A percentile compares a stretch with the other conserved stretches of the same genome.
Evolutionary conservation across 2,329 filamentous ascomycete genomes (phyloP).

Genomic region (Fusarium hainanense): DNA sequence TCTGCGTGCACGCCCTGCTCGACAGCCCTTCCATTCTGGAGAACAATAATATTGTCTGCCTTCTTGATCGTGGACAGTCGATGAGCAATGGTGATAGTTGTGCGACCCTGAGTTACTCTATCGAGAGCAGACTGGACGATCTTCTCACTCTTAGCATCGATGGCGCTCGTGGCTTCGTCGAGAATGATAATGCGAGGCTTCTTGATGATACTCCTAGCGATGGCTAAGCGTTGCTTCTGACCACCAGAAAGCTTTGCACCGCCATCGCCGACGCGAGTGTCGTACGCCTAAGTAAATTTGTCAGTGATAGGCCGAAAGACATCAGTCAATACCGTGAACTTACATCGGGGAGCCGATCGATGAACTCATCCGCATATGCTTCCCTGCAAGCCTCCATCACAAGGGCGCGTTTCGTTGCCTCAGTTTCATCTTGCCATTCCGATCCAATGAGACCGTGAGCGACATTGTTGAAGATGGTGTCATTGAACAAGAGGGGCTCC

Average conservation of each 20-base stretch:
- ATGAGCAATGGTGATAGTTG: conserved; percentile 75
- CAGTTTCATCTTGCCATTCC: conserved; percentile 51
- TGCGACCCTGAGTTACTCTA: conserved; percentile 56
- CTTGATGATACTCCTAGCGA: conserved; percentile 65
- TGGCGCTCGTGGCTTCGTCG: conserved; percentile 73
- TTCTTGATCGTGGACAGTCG: conserved; percentile 68
- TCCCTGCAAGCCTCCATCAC: conserved; percentile 62
- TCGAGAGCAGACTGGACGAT: conserved; percentile 59
- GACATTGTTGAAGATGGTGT: conserved; percentile 60
- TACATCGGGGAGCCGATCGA: conserved; percentile 59
- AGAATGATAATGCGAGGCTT: conserved; percentile 70
- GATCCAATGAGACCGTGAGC: conserved; percentile 56
- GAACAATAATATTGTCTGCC: conserved; percentile 74
- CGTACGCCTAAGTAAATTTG: conserved; percentile 52
- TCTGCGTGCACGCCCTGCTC: conserved; percentile 72
- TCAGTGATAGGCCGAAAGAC: not conserved
- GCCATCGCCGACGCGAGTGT: conserved; percentile 63
- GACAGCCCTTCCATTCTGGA: conserved; percentile 67
- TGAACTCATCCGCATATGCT: conserved; percentile 65
- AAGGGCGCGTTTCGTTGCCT: conserved; percentile 54
- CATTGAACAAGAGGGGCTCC: conserved; percentile 66
- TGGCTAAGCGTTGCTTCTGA: conserved; percentile 66
- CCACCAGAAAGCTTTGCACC: conserved; percentile 68
- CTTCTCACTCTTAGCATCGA: conserved; percentile 53
- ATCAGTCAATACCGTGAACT: conserved; percentile 28